These are phyloP conservation scores for Fraxinus latifolia DNA, from an alignment of 305 asterid genomes.

Conservation along the genomic window DNA sequence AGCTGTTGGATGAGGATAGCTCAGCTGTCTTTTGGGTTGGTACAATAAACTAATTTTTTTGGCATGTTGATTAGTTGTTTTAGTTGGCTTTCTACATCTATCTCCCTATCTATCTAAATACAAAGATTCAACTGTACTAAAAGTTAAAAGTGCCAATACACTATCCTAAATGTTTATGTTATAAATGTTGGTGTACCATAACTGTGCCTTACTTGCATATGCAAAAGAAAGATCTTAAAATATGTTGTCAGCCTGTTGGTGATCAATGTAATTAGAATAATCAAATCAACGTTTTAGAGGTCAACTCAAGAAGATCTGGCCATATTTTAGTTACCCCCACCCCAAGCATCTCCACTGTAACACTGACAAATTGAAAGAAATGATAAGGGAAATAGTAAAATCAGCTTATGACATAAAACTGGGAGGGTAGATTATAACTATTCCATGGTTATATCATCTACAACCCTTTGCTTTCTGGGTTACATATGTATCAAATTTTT, in stretches of 20 bases:
- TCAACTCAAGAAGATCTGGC: not conserved
- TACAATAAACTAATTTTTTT: conserved; percentile 17
- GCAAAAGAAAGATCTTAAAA: not conserved
- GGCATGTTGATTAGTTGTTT: not conserved
- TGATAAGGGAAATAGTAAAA: not conserved
- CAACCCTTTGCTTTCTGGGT: not conserved
- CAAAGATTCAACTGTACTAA: not conserved
- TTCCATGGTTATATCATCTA: conserved; percentile 9
- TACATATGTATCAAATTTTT: not conserved
- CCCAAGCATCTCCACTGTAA: not conserved
- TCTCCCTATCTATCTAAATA: not conserved
- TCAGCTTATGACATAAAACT: not conserved
- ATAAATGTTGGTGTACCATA: conserved; percentile 3
- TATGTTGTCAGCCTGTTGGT: not conserved
- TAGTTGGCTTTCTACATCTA: not conserved
- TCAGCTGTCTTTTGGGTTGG: conserved; percentile 63
- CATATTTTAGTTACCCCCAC: not conserved
- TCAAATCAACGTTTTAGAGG: not conserved
- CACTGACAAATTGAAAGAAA: not conserved
- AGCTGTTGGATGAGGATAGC: conserved; percentile 58
- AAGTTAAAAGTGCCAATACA: conserved; percentile 3
- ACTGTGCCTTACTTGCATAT: not conserved
- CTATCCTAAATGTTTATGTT: not conserved
- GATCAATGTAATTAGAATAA: not conserved
- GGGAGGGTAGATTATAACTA: not conserved